These are phyloP conservation scores for Leucaena leucocephala DNA, from an alignment of 306 rosid genomes.

Conservation along the genomic window DNA sequence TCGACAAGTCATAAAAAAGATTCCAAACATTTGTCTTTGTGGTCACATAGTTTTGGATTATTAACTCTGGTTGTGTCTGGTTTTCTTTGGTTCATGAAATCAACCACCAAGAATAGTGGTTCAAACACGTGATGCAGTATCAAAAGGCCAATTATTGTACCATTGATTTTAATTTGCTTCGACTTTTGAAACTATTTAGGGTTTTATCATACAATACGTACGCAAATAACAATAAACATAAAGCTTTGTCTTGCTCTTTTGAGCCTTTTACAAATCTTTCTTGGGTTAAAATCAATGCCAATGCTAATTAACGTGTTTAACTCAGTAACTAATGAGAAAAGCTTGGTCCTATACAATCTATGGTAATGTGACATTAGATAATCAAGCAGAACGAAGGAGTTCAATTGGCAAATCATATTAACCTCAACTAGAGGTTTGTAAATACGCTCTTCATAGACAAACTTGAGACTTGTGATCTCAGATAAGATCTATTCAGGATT, in stretches of 20 bases:
- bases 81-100: not conserved
- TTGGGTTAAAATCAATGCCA: not conserved
- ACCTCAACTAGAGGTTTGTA: no score
- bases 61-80: not conserved
- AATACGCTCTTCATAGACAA: no score
- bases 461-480: no score
- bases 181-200: not conserved
- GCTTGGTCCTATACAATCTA: not conserved
- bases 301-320: not conserved
- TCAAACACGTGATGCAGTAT: not conserved
- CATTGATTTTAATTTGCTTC: not conserved
- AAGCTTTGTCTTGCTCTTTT: not conserved
- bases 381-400: not conserved
- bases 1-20: not conserved
- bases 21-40: not conserved
- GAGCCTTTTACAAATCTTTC: not conserved
- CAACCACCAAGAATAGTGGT: not conserved
- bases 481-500: no score
- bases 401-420: not conserved
- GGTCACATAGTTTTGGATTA: not conserved
- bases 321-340: not conserved
- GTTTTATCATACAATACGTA: not conserved
- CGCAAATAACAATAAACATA: not conserved
- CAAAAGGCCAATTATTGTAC: not conserved
- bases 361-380: not conserved